phyloP scores from a whole-genome alignment of 2,329 filamentous ascomycete genomes.

The Stachybotrys elegans region DNA sequence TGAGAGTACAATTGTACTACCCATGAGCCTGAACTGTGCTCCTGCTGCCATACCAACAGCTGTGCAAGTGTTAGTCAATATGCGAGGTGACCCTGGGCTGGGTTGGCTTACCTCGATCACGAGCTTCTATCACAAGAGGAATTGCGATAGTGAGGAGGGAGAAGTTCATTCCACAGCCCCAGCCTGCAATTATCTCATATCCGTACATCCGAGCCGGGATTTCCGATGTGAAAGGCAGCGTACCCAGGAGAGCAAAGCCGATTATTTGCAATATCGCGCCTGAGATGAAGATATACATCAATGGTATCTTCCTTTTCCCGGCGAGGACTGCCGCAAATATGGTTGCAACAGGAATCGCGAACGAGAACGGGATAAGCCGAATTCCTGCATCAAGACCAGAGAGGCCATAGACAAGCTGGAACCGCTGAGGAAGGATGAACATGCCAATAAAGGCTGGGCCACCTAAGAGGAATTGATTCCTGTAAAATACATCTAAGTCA shows the following conservation, averaged over 20 bases:
- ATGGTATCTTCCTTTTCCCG: background rate
- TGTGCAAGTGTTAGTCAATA: background rate
- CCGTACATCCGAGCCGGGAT: background rate
- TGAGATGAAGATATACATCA: background rate
- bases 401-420: slow-evolving; percentile 14
- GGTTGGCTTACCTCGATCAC: background rate
- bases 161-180: background rate
- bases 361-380: slow-evolving; percentile 10
- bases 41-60: background rate
- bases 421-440: slow-evolving; percentile 13
- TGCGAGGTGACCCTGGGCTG: background rate
- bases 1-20: background rate
- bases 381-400: slow-evolving; percentile 9
- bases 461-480: background rate
- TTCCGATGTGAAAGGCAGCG: background rate
- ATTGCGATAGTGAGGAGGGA: background rate
- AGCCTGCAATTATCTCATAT: background rate
- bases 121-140: background rate
- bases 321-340: background rate
- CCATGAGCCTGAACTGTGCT: background rate
- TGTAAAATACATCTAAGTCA: background rate
- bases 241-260: background rate
- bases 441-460: slow-evolving; percentile 4
- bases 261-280: background rate
- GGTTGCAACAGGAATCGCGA: background rate